A percentile compares a stretch with the other conserved stretches of the same genome.
Evolutionary conservation across 257 asterid genomes (phyloP).

Genomic region (Solanum peruvianum): DNA sequence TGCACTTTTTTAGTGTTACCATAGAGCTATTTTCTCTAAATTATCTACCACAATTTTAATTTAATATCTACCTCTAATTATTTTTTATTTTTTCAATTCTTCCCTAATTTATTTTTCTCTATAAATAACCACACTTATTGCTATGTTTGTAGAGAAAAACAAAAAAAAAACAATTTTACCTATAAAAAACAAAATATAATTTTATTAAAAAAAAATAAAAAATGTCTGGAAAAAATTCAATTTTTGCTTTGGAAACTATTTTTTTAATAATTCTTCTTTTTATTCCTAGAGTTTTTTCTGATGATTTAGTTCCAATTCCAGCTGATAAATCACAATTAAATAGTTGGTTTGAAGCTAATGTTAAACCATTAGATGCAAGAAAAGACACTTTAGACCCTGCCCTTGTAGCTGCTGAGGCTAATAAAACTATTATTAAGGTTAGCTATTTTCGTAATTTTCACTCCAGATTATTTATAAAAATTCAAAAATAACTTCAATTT

Average conservation of each 20-base stretch:
- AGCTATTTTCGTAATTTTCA: background rate
- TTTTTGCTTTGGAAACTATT: background rate
- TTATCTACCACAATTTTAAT: background rate
- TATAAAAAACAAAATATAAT: background rate
- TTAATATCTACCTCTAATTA: background rate
- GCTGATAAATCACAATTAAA: conserved; percentile 15
- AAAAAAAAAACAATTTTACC: background rate
- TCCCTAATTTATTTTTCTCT: background rate
- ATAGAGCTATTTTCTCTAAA: background rate
- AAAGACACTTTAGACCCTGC: conserved; percentile 11
- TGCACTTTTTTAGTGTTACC: background rate
- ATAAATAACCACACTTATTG: background rate
- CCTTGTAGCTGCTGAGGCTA: conserved; percentile 20
- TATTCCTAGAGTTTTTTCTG: conserved; percentile 8
- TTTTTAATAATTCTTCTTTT: conserved; percentile 6
- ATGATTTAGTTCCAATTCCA: conserved; percentile 21
- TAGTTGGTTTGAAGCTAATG: conserved; percentile 36
- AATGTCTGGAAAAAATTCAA: background rate
- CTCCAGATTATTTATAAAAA: background rate
- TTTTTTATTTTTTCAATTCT: background rate
- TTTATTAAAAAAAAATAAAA: background rate
- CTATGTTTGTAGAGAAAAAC: background rate
- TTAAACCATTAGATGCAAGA: background rate
- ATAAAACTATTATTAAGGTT: conserved; percentile 21
- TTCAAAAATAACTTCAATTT: background rate